Evolutionary conservation across 148 eudicot species (phyloP).

Genomic region (Cornus suecica): DNA sequence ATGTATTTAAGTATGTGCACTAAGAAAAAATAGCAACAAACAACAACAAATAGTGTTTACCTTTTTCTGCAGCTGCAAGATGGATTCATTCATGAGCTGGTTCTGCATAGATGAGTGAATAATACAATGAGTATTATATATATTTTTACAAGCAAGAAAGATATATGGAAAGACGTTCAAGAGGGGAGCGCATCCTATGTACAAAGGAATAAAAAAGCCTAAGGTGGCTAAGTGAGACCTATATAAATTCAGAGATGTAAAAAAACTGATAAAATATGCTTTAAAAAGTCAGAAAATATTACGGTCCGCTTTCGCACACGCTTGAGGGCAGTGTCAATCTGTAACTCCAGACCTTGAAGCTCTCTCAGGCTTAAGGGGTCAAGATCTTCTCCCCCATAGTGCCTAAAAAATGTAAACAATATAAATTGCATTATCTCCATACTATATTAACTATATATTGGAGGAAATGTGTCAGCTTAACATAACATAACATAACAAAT

Average conservation of each 20-base stretch:
- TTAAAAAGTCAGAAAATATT: not conserved
- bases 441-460: too few relatives aligned
- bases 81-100: conserved; percentile 68
- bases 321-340: conserved; percentile 68
- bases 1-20: not conserved
- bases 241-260: not conserved
- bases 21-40: not conserved
- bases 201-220: too few relatives aligned
- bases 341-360: conserved; percentile 77
- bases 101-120: conserved; percentile 40
- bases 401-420: conserved; percentile 30
- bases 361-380: conserved; percentile 58
- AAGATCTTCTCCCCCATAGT: conserved; percentile 67
- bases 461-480: too few relatives aligned
- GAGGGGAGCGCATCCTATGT: too few relatives aligned
- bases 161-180: too few relatives aligned
- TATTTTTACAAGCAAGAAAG: too few relatives aligned
- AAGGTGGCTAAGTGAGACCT: too few relatives aligned
- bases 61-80: conserved; percentile 69
- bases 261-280: not conserved
- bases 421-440: not conserved
- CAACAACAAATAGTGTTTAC: conserved; percentile 18
- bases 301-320: conserved; percentile 73
- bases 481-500: too few relatives aligned
- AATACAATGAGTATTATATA: not conserved